Conservation (phyloP, 345 rosid genomes). For the Populus ilicifolia region DNA sequence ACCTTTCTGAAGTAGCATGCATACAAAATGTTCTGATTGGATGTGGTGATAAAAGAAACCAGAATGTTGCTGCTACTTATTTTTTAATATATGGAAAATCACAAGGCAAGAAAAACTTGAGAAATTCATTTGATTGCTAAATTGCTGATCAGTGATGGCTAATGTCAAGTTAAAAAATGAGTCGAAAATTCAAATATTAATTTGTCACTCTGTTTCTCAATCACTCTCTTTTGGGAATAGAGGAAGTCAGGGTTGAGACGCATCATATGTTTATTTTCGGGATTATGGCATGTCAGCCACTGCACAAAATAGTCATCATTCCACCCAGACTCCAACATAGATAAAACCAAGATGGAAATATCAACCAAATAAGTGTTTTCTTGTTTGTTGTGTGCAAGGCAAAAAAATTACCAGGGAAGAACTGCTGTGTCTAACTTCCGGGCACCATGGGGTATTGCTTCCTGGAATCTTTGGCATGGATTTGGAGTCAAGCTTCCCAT, state of each 20-base stretch:
- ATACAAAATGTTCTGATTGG: not conserved
- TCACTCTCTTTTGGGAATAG: no score
- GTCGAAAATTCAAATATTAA: not conserved
- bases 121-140: not conserved
- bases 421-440: slow-evolving; percentile 32
- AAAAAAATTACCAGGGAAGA: slow-evolving; percentile 29
- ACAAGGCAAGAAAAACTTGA: not conserved
- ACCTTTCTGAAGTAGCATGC: not conserved
- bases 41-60: not conserved
- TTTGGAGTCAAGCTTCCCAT: slow-evolving; percentile 21
- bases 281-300: not conserved
- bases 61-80: not conserved
- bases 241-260: not conserved
- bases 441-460: slow-evolving; percentile 17
- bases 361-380: not conserved
- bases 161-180: not conserved
- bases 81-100: not conserved
- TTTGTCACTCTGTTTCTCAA: not conserved
- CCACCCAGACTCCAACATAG: not conserved
- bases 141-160: not conserved
- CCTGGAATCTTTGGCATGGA: slow-evolving; percentile 14
- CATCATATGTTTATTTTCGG: not conserved
- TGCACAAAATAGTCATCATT: not conserved
- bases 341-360: not conserved
- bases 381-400: not conserved